Evolutionary conservation across 2,329 filamentous ascomycete genomes (phyloP).

Genomic region (Drechslerella dactyloides): DNA sequence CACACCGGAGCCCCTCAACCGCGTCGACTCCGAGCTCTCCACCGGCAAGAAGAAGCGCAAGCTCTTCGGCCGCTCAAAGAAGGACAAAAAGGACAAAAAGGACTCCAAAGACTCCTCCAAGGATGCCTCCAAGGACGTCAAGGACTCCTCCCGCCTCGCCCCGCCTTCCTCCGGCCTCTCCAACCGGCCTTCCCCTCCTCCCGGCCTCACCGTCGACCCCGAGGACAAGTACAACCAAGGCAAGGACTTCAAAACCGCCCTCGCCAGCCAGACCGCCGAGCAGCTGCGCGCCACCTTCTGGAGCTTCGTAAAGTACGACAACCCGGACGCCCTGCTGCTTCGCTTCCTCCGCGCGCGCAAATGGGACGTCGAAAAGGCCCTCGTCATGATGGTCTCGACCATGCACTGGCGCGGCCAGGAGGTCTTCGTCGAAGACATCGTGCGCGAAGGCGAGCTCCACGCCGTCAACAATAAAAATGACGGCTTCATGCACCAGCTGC

Average conservation of each 20-base stretch:
- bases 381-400: constrained; percentile 92
- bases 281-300: constrained; percentile 82
- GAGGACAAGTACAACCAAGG: constrained; percentile 94
- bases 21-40: constrained; percentile 57
- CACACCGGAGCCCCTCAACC: constrained; percentile 6
- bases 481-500: constrained; percentile 76
- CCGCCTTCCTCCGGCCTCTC: constrained; percentile 19
- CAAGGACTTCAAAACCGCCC: constrained; percentile 81
- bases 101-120: constrained; percentile 56
- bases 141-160: constrained; percentile 14
- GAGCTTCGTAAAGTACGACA: constrained; percentile 77
- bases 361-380: constrained; percentile 91
- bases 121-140: constrained; percentile 55
- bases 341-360: constrained; percentile 88
- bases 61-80: constrained; percentile 69
- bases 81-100: constrained; percentile 63
- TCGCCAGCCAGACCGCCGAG: constrained; percentile 78
- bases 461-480: constrained; percentile 73
- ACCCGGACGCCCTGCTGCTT: constrained; percentile 83
- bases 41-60: constrained; percentile 72
- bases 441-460: constrained; percentile 74
- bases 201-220: constrained; percentile 60
- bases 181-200: constrained; percentile 56
- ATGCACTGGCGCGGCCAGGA: constrained; percentile 87
- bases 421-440: constrained; percentile 86